Evolutionary conservation across 78 protist species (phyloP).

Genomic region (Diacronema lutheri): DNA sequence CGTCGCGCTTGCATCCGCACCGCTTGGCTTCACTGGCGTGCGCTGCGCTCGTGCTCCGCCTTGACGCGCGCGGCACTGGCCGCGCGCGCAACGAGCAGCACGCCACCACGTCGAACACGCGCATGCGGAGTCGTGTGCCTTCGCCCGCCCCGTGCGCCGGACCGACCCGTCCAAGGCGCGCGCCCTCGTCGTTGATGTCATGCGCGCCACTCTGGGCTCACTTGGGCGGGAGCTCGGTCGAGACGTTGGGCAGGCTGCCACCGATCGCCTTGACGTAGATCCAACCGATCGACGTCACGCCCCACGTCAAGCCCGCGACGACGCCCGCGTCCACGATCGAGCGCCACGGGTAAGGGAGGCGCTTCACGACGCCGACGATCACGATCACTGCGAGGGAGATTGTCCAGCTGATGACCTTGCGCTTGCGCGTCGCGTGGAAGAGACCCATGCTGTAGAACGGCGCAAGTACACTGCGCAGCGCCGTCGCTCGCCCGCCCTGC

Average conservation of each 20-base stretch:
- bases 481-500: not conserved
- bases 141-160: too few relatives aligned
- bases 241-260: not conserved
- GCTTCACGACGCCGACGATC: not conserved
- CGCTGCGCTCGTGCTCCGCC: too few relatives aligned
- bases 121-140: too few relatives aligned
- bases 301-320: not conserved
- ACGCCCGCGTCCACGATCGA: conserved; percentile 20
- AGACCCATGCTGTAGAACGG: conserved; percentile 17
- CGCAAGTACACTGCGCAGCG: not conserved
- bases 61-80: too few relatives aligned
- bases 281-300: not conserved
- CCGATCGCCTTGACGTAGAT: not conserved
- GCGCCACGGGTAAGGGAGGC: not conserved
- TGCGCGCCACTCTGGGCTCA: too few relatives aligned
- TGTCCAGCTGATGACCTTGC: not conserved
- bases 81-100: too few relatives aligned
- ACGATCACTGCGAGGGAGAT: not conserved
- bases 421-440: conserved; percentile 1
- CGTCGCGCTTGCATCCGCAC: too few relatives aligned
- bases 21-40: too few relatives aligned
- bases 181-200: too few relatives aligned
- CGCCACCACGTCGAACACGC: too few relatives aligned
- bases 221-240: too few relatives aligned
- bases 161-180: too few relatives aligned